Percentiles rank a stretch among this genome's conserved stretches.
These are phyloP conservation scores for Fusarium bactridioides DNA, from an alignment of 2,329 filamentous ascomycete species.

Conservation along the genomic window DNA sequence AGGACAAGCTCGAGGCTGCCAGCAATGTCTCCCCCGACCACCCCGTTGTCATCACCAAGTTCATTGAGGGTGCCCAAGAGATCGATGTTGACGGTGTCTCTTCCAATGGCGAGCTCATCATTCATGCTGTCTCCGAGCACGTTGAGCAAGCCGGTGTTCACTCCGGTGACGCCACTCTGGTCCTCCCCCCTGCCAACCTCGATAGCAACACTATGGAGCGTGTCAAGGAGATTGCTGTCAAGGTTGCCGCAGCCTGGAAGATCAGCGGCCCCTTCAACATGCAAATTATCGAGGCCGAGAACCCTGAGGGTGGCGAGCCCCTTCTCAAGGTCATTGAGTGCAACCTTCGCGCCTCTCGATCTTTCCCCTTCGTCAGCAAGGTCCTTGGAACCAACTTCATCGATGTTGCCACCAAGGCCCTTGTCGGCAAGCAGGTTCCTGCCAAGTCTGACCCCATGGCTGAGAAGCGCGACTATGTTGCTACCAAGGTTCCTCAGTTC, in stretches of 20 bases:
- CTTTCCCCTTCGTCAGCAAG: slow-evolving; percentile 98
- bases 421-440: slow-evolving; percentile 85
- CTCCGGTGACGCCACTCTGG: slow-evolving; percentile 94
- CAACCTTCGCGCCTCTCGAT: slow-evolving; percentile 95
- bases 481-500: slow-evolving; percentile 98
- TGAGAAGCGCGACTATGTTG: slow-evolving; percentile 87
- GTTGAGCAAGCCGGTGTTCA: slow-evolving; percentile 97
- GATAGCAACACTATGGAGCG: slow-evolving; percentile 81
- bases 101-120: slow-evolving; percentile 81
- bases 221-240: slow-evolving; percentile 93
- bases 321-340: slow-evolving; percentile 96
- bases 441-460: slow-evolving; percentile 88
- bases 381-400: slow-evolving; percentile 97
- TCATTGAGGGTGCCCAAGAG: slow-evolving; percentile 95
- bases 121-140: slow-evolving; percentile 95
- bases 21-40: slow-evolving; percentile 93
- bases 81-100: slow-evolving; percentile 97
- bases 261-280: slow-evolving; percentile 99
- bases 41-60: slow-evolving; percentile 97
- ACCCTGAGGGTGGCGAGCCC: slow-evolving; percentile 76
- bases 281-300: slow-evolving; percentile 96
- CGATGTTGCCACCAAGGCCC: slow-evolving; percentile 90
- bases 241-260: slow-evolving; percentile 95
- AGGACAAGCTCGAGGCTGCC: slow-evolving; percentile 93
- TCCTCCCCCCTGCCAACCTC: slow-evolving; percentile 85